Percentiles rank a stretch among this genome's conserved stretches.
phyloP scores from a whole-genome alignment of 1,284 basidiomycete genomes.

The Porphyrellus sp. region DNA sequence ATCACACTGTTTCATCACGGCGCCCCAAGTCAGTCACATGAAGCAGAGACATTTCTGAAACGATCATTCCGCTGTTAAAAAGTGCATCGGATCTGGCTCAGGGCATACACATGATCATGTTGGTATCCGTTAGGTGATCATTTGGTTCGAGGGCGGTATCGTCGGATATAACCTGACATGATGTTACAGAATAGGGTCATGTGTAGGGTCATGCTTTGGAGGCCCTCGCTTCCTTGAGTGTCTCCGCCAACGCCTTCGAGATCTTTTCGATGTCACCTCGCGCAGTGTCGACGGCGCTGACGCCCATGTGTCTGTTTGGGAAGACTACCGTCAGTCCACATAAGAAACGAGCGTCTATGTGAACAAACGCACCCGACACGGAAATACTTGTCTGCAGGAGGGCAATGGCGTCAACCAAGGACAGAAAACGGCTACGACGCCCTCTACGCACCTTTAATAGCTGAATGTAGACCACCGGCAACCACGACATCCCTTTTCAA shows the following conservation, averaged over 20 bases:
- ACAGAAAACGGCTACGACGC: constrained; percentile 17
- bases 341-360: constrained; percentile 14
- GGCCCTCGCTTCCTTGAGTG: constrained; percentile 50
- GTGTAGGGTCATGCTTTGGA: constrained; percentile 12
- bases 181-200: not conserved
- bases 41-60: not conserved
- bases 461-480: constrained; percentile 87
- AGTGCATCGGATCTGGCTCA: not conserved
- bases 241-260: constrained; percentile 63
- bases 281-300: constrained; percentile 67
- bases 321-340: constrained; percentile 4
- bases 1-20: no score
- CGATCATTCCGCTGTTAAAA: not conserved
- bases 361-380: constrained; percentile 59
- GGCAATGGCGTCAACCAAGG: constrained; percentile 6
- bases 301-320: constrained; percentile 78
- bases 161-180: not conserved
- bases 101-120: not conserved
- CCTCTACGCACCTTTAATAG: constrained; percentile 71
- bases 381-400: constrained; percentile 68
- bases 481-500: constrained; percentile 73
- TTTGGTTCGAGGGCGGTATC: not conserved
- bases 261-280: constrained; percentile 80
- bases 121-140: no score
- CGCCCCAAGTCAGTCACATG: not conserved